phyloP scores from a whole-genome alignment of 768 basidiomycete species.

The Tubosaeta sp. region DNA sequence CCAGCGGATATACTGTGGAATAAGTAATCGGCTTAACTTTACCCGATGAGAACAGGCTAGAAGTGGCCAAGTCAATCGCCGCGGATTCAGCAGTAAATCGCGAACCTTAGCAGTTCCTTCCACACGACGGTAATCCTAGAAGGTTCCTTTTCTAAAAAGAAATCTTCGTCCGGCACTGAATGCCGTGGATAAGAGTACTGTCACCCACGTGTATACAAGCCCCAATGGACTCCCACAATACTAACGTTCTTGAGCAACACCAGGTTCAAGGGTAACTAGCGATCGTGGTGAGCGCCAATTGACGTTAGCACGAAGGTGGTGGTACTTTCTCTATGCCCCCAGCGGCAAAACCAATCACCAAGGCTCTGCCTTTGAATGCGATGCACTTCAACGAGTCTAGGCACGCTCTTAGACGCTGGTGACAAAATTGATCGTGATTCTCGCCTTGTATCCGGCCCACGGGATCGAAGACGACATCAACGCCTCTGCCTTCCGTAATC shows the following conservation, averaged over 20 bases:
- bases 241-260: constrained; percentile 84
- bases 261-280: constrained; percentile 76
- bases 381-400: constrained; percentile 87
- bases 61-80: constrained; percentile 5
- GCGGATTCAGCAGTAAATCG: constrained; percentile 1
- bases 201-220: constrained; percentile 64
- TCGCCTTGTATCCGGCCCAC: constrained; percentile 72
- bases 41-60: constrained; percentile 64
- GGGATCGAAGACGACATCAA: constrained; percentile 83
- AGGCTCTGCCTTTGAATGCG: constrained; percentile 86
- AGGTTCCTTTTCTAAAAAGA: constrained; percentile 55
- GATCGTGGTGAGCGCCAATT: constrained; percentile 2
- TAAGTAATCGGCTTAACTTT: constrained; percentile 69
- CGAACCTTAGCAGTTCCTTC: constrained; percentile 63
- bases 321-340: constrained; percentile 24
- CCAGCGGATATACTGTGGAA: constrained; percentile 63
- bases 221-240: constrained; percentile 85
- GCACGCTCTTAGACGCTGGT: neutral
- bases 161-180: neutral
- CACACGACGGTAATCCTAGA: constrained; percentile 64
- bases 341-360: constrained; percentile 76
- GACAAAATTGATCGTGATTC: constrained; percentile 1
- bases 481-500: constrained; percentile 82
- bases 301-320: neutral
- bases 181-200: neutral